Evolutionary conservation across 495 filamentous ascomycete genomes (phyloP).

Genomic region (Halenospora varia): DNA sequence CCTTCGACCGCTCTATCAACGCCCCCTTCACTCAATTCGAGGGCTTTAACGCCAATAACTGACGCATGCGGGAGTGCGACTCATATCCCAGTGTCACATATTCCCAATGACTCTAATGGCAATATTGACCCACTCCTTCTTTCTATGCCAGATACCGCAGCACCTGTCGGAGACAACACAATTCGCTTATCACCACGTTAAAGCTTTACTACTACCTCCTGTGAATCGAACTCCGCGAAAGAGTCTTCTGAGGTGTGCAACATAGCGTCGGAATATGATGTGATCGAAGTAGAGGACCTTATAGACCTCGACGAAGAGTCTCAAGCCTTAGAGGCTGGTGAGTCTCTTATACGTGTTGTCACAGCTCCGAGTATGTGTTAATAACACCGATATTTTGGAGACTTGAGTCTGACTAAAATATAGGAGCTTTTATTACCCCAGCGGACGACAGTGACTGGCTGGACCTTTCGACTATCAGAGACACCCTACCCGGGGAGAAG

Average conservation of each 20-base stretch:
- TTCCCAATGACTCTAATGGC: neutral
- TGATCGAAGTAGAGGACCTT: conserved; percentile 7
- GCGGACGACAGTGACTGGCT: neutral
- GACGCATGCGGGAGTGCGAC: conserved; percentile 1
- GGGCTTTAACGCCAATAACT: conserved; percentile 5
- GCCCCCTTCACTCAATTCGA: conserved; percentile 5
- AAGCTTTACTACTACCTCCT: conserved; percentile 4
- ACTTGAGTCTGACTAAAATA: conserved; percentile 9
- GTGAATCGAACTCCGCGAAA: neutral
- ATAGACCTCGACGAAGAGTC: conserved; percentile 10
- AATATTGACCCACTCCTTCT: conserved; percentile 11
- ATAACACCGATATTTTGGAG: conserved; percentile 8
- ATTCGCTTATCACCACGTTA: neutral
- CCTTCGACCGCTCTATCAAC: conserved; percentile 9
- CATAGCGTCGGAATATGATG: neutral
- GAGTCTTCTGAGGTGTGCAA: conserved; percentile 3
- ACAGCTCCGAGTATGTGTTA: conserved; percentile 8
- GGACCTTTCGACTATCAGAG: conserved; percentile 4
- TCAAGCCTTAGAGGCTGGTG: conserved; percentile 9
- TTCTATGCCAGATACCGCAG: conserved; percentile 2
- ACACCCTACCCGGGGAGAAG: conserved; percentile 1
- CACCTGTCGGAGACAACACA: conserved; percentile 2
- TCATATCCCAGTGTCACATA: neutral
- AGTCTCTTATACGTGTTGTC: neutral
- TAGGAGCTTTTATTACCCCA: conserved; percentile 10